Conservation (phyloP, 2,329 filamentous ascomycete species). For the Xenosphaeropsis pyriputrescens region DNA sequence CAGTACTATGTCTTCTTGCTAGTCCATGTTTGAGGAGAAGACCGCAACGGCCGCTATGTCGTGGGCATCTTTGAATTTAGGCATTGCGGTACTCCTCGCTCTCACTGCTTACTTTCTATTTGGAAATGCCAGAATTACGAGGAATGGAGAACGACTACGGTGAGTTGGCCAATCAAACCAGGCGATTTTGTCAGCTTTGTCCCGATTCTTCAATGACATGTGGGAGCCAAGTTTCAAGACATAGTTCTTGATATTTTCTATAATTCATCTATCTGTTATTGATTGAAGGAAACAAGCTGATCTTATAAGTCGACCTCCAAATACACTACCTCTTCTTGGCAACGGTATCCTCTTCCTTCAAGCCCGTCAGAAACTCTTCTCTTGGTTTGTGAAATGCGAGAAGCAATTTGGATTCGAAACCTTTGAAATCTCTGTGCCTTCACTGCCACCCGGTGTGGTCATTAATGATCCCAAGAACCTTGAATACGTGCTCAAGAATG, state of each 20-base stretch:
- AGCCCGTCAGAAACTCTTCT: slow-evolving; percentile 41
- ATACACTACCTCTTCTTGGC: slow-evolving; percentile 33
- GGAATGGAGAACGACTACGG: slow-evolving; percentile 14
- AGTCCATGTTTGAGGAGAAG: no score
- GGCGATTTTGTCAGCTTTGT: no score
- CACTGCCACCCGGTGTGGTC: slow-evolving; percentile 45
- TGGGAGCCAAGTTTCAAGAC: not conserved
- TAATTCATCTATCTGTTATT: not conserved
- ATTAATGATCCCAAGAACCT: slow-evolving; percentile 47
- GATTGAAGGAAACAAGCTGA: slow-evolving; percentile 1
- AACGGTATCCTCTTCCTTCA: slow-evolving; percentile 48
- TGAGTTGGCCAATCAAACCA: slow-evolving; percentile 4
- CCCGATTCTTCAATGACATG: not conserved
- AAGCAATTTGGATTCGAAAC: slow-evolving; percentile 41
- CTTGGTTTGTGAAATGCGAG: slow-evolving; percentile 47
- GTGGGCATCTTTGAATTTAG: no score
- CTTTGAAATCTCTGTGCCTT: slow-evolving; percentile 46
- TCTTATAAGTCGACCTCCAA: slow-evolving; percentile 13
- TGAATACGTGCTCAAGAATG: slow-evolving; percentile 46
- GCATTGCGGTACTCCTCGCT: not conserved
- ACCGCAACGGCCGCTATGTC: no score
- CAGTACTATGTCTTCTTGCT: no score
- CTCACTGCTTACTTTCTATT: slow-evolving; percentile 8
- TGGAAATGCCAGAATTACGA: slow-evolving; percentile 10
- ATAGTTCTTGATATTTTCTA: not conserved